Evolutionary conservation across 768 basidiomycete genomes (phyloP), one percentile per base, ranked within the genome.

Genomic region (Amanita exitialis): DNA sequence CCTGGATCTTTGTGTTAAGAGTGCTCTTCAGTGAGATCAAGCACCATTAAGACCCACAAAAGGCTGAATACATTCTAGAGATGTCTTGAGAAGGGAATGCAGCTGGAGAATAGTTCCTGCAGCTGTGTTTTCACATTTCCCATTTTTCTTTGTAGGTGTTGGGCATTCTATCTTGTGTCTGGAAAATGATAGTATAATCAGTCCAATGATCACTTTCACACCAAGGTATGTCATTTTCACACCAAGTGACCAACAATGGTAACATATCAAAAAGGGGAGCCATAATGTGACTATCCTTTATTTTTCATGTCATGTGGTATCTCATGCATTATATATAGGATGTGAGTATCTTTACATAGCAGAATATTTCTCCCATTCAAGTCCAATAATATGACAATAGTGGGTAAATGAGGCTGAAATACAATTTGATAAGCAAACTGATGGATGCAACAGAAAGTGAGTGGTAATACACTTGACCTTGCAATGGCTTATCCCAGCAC

Each of bases 1-100:
- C 48, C 35, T 66, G 16, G 49, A 59, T 39, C 18, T 59, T 6
- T 58, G 54, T 32, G 51, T 60, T 13, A 30, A 38, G 4, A 51
- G 47, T 52, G 56, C 57, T 13, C 30, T 46, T 34, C 12, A 32
- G 45, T 55, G 45, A 30, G 44, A 16, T 27, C 8, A 12, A 25
- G 2, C 2, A 2, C 4, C 2, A 20, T 3, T 6, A 10, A 16
- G 1, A 20, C 27, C 6, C 8, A 18, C 3, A 4, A 18, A 6
- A 34, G 16, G 34, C 13, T 3, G 18, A 23, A 46, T 4, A 9
- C 1, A 3, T 6, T 32, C 12, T 34, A 32, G 30, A n/a, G 3
- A 15, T 36, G 9, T n/a, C 27, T 12, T 16, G 27, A 34, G 18
- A 9, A 16, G 34, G 9, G 13, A 16, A 23, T 16, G 1, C 7